Evolutionary conservation across 441 rosid species (phyloP).

Genomic region (Syzygium malaccense): DNA sequence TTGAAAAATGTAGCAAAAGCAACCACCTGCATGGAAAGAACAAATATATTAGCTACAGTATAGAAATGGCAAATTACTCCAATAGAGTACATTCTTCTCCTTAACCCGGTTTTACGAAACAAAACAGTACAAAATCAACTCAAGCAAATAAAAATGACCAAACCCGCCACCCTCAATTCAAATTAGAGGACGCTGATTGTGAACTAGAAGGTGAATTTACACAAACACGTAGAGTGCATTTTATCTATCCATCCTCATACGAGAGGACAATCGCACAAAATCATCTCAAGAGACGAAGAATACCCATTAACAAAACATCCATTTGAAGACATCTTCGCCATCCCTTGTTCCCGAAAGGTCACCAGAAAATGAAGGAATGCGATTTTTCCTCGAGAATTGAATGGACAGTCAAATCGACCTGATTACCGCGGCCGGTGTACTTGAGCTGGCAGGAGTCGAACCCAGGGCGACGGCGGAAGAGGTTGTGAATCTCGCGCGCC

Average conservation of each 20-base stretch:
- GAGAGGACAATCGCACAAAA: not conserved
- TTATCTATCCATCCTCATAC: not conserved
- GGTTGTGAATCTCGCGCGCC: constrained; percentile 89
- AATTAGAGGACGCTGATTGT: not conserved
- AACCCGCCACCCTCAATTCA: not conserved
- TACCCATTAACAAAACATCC: not conserved
- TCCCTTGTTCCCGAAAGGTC: not conserved
- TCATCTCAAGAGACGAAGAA: not conserved
- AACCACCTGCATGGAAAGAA: constrained; percentile 47
- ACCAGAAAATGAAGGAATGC: not conserved
- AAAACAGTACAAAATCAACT: not conserved
- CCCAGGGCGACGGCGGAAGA: constrained; percentile 65
- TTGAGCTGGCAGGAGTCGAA: constrained; percentile 80
- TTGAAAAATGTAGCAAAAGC: constrained; percentile 82
- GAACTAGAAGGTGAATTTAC: not conserved
- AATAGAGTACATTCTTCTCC: not conserved
- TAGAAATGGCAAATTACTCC: not conserved
- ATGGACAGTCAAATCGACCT: constrained; percentile 24
- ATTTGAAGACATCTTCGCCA: not conserved
- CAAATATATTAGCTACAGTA: not conserved
- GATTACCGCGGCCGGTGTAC: constrained; percentile 86
- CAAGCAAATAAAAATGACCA: not conserved
- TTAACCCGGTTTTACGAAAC: not conserved
- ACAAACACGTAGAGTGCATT: not conserved
- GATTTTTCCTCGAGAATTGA: not conserved